Evolutionary conservation across 352 stramenopile genomes (phyloP), one percentile per base, ranked within the genome.

Genomic region (Thraustochytrium sp.): DNA sequence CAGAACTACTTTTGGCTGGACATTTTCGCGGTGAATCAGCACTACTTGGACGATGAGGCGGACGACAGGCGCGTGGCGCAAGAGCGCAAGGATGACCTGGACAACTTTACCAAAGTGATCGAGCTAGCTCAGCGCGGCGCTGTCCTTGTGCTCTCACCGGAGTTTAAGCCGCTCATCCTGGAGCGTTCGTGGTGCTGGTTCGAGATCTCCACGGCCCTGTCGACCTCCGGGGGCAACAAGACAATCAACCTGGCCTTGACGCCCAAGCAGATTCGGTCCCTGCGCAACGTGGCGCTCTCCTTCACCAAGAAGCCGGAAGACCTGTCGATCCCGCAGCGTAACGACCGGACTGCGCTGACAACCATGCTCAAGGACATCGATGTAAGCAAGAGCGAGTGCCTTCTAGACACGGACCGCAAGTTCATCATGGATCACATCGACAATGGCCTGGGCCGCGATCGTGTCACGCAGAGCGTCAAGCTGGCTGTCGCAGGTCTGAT

Each of bases 21-120:
- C 36, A 51, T 64, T 29, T 80, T 80, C 40, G 68, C 68, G 23
- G 68, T 80, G 44, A 80, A 80, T 26, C 68, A 80, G 51, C 68
- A 80, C 36, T 80, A 80, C 68, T 18, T 72, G 42, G 34, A 3
- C 23, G 68, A 80, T 29, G 23, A 53, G 21, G 21, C 21, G 18
- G 46, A 49, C 18, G 21, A 75, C n/a, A 8, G 4, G 18, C 46
- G 53, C 11, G 31, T 80, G 9, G 21, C 31, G 13, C 18, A 34
- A 5, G 51, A 80, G 40, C 46, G 68, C 18, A 26, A 64, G 37
- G 68, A 65, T 11, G 68, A 80, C 48, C 68, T 80, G 0, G 36
- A 80, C 31, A 51, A 51, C 13, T 80, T 80, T 51, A 16, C 44
- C 42, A 21, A n/a, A 2, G 68, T 80, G 18, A 51, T 80, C 8